These are phyloP conservation scores for Elsinoe perseae DNA, from an alignment of 2,329 filamentous ascomycete genomes.

Conservation along the genomic window DNA sequence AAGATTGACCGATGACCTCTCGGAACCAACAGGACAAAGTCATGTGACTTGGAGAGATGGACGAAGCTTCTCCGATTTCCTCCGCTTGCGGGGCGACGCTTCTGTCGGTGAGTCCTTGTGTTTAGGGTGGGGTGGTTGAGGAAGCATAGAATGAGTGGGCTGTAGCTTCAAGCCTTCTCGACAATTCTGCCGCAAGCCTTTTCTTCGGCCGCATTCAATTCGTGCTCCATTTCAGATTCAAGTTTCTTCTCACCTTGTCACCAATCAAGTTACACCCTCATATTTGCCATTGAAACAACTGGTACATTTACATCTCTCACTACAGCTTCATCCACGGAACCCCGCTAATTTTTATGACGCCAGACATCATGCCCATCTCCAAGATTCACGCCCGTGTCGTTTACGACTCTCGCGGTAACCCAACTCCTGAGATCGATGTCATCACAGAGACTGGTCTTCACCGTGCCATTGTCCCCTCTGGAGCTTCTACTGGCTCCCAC, in stretches of 20 bases:
- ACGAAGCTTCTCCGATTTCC: neutral
- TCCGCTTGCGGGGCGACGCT: constrained; percentile 7
- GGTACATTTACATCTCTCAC: neutral
- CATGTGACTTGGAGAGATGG: neutral
- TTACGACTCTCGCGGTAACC: constrained; percentile 96
- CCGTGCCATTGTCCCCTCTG: constrained; percentile 94
- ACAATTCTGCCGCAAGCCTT: constrained; percentile 12
- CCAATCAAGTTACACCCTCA: neutral
- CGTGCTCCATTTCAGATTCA: neutral
- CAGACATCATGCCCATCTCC: constrained; percentile 56
- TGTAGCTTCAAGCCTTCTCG: constrained; percentile 14
- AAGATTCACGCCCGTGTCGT: constrained; percentile 64
- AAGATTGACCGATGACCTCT: neutral
- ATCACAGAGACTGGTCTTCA: constrained; percentile 94
- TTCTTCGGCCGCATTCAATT: neutral
- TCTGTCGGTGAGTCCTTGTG: constrained; percentile 9
- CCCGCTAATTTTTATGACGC: constrained; percentile 3
- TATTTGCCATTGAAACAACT: constrained; percentile 1
- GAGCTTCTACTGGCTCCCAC: constrained; percentile 72
- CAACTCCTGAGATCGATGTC: constrained; percentile 96
- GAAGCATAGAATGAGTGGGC: constrained; percentile 10
- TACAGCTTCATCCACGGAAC: neutral
- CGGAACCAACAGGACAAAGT: neutral
- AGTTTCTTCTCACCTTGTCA: neutral
- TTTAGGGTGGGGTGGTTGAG: constrained; percentile 5